phyloP scores from a whole-genome alignment of 1,139 yeast species.

The Debaryomycetaceae sp. region DNA sequence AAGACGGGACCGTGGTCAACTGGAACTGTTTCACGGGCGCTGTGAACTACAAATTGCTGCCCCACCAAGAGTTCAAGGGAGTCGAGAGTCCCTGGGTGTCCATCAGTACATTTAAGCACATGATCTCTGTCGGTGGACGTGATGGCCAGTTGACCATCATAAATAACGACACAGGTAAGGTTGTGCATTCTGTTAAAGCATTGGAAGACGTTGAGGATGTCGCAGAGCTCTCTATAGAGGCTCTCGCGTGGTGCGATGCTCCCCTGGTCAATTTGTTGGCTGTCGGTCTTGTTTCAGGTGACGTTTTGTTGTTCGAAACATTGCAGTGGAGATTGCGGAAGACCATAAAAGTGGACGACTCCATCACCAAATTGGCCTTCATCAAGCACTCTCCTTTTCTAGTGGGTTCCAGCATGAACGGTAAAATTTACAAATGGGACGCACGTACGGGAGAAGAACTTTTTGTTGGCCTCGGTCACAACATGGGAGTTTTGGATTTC shows the following conservation, averaged over 20 bases:
- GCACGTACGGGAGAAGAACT: slow-evolving; percentile 75
- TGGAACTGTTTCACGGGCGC: slow-evolving; percentile 89
- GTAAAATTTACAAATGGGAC: slow-evolving; percentile 84
- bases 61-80: slow-evolving; percentile 62
- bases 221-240: slow-evolving; percentile 80
- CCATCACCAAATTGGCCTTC: slow-evolving; percentile 78
- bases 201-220: slow-evolving; percentile 61
- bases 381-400: slow-evolving; percentile 54
- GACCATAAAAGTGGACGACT: slow-evolving; percentile 66
- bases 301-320: slow-evolving; percentile 74
- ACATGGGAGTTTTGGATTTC: slow-evolving; percentile 89
- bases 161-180: slow-evolving; percentile 68
- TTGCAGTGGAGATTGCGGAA: slow-evolving; percentile 84
- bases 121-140: slow-evolving; percentile 74
- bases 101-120: slow-evolving; percentile 44
- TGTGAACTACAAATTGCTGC: slow-evolving; percentile 61
- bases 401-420: slow-evolving; percentile 78
- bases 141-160: slow-evolving; percentile 81
- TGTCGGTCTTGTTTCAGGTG: slow-evolving; percentile 87
- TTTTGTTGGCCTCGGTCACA: slow-evolving; percentile 85
- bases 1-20: slow-evolving; percentile 80
- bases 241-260: slow-evolving; percentile 74
- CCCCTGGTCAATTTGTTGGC: slow-evolving; percentile 63
- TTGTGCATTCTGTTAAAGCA: slow-evolving; percentile 64
- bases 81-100: slow-evolving; percentile 88